Evolutionary conservation across 1,284 basidiomycete genomes (phyloP).

Genomic region (Schizophyllum amplum): DNA sequence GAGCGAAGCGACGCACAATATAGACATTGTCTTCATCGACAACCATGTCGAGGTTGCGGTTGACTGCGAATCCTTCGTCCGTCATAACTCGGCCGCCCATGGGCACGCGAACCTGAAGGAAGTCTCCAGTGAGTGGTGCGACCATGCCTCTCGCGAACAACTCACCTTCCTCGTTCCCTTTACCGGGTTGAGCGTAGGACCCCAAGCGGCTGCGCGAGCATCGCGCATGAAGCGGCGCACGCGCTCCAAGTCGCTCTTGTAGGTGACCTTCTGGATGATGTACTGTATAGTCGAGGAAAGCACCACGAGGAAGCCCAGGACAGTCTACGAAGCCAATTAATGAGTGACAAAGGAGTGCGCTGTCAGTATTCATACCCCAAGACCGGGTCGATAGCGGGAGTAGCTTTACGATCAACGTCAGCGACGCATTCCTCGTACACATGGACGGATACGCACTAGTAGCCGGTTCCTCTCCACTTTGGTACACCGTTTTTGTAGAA

Average conservation of each 20-base stretch:
- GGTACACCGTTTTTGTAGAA: constrained; percentile 91
- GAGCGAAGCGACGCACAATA: constrained; percentile 43
- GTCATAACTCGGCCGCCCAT: constrained; percentile 48
- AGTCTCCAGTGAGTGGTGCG: too few species aligned
- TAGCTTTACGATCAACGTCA: constrained; percentile 30
- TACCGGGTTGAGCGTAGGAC: constrained; percentile 52
- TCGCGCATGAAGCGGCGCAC: constrained; percentile 59
- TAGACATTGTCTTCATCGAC: constrained; percentile 66
- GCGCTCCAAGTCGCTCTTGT: constrained; percentile 60
- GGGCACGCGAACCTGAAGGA: constrained; percentile 38
- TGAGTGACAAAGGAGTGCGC: not conserved
- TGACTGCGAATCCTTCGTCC: constrained; percentile 43
- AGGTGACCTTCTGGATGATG: constrained; percentile 69
- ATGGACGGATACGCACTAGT: constrained; percentile 60
- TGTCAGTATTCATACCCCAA: constrained; percentile 45
- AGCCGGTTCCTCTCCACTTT: constrained; percentile 80
- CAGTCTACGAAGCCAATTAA: constrained; percentile 41
- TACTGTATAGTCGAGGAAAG: constrained; percentile 77
- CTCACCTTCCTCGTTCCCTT: constrained; percentile 63
- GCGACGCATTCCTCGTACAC: not conserved
- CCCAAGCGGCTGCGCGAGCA: constrained; percentile 71
- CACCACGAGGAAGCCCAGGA: constrained; percentile 65
- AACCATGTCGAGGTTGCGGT: constrained; percentile 64
- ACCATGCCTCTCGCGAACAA: too few species aligned
- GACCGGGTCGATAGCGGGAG: constrained; percentile 83